These are phyloP conservation scores for Trichophyton mentagrophytes DNA, from an alignment of 2,329 filamentous ascomycete species.

Conservation along the genomic window DNA sequence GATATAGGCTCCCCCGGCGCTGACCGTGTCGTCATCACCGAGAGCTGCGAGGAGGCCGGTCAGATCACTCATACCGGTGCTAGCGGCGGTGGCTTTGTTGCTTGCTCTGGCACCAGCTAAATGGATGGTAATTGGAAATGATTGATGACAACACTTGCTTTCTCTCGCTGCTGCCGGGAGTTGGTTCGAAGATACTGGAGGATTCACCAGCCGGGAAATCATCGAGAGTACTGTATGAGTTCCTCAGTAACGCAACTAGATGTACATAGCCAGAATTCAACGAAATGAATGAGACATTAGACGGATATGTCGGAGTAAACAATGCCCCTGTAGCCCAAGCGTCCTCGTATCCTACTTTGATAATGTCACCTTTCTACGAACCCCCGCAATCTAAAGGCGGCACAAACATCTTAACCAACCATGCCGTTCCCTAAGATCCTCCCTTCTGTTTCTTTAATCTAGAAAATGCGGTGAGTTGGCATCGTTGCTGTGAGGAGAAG, in stretches of 20 bases:
- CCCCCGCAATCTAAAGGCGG: too few species aligned
- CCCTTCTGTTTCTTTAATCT: too few species aligned
- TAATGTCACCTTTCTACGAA: too few species aligned
- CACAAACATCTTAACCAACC: too few species aligned
- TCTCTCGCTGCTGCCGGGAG: not conserved
- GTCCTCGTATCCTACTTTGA: too few species aligned
- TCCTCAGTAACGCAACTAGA: not conserved
- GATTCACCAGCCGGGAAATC: not conserved
- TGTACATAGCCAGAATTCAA: not conserved
- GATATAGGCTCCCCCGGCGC: not conserved
- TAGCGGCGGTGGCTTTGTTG: not conserved
- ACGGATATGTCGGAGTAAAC: too few species aligned
- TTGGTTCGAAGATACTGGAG: not conserved
- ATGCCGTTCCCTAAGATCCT: too few species aligned
- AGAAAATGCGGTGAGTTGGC: too few species aligned
- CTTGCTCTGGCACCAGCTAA: constrained; percentile 1
- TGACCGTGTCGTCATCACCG: constrained; percentile 2
- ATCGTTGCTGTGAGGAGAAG: too few species aligned
- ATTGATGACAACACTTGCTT: not conserved
- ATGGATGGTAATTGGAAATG: not conserved
- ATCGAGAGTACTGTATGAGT: not conserved
- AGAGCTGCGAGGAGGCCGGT: not conserved
- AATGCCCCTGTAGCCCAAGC: too few species aligned
- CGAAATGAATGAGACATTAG: not conserved
- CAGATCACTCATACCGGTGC: not conserved